These are phyloP conservation scores for Pelargonium citronellum DNA, from an alignment of 441 rosid species.

Conservation along the genomic window DNA sequence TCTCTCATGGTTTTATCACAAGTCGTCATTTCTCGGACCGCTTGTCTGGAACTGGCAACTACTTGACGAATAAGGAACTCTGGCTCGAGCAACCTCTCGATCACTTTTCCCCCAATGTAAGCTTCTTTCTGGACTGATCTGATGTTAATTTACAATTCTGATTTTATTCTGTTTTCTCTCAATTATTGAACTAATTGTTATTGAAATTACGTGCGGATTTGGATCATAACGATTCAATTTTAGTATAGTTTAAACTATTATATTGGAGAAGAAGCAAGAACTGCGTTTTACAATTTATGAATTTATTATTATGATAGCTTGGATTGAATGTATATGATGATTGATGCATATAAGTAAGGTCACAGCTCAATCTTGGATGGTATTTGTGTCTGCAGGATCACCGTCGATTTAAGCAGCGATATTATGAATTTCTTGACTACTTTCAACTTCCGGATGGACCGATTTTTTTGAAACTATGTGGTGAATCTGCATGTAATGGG, in stretches of 20 bases:
- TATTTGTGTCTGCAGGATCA: conserved; percentile 43
- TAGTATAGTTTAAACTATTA: not conserved
- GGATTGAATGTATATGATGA: no score
- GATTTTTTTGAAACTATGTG: conserved; percentile 66
- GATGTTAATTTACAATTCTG: no score
- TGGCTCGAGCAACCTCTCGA: conserved; percentile 87
- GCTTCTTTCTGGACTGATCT: not conserved
- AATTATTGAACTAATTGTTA: not conserved
- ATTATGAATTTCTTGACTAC: conserved; percentile 68
- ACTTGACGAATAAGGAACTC: conserved; percentile 60
- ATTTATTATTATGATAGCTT: no score
- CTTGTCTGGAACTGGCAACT: conserved; percentile 32
- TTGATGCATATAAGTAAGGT: no score
- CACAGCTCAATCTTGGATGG: not conserved
- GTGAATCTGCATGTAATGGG: conserved; percentile 74
- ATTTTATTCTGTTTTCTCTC: no score
- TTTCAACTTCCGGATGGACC: conserved; percentile 72
- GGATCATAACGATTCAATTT: not conserved
- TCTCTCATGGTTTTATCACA: conserved; percentile 32
- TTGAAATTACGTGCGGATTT: not conserved
- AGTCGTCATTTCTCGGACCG: conserved; percentile 38
- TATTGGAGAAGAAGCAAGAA: no score
- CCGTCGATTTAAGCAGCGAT: conserved; percentile 59
- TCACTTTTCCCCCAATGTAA: conserved; percentile 67
- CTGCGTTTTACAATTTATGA: no score